A percentile compares a stretch with the other conserved stretches of the same genome.
Evolutionary conservation across 768 basidiomycete genomes (phyloP).

Genomic region (Suillus fuscotomentosus): DNA sequence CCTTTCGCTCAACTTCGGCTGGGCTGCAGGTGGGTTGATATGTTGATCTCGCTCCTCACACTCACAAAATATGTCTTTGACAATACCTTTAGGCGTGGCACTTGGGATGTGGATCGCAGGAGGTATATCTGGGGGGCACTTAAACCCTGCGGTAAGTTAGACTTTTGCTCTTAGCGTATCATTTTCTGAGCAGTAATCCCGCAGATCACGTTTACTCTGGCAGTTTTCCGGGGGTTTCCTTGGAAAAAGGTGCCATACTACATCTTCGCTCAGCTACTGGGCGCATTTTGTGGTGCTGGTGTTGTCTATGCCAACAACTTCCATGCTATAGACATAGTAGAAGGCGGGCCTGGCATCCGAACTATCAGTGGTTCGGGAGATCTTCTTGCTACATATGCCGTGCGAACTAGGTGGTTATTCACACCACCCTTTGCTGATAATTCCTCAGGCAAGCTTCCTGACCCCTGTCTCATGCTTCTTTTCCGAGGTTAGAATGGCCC

Average conservation of each 20-base stretch:
- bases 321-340: constrained; percentile 63
- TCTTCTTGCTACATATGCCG: constrained; percentile 62
- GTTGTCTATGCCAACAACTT: constrained; percentile 64
- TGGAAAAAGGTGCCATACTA: constrained; percentile 79
- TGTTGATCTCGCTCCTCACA: not conserved
- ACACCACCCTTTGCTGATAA: constrained; percentile 11
- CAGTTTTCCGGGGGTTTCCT: constrained; percentile 70
- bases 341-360: constrained; percentile 54
- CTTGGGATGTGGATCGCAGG: constrained; percentile 68
- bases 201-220: constrained; percentile 69
- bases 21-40: constrained; percentile 28
- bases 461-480: constrained; percentile 45
- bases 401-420: constrained; percentile 27
- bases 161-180: not conserved
- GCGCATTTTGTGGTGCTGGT: constrained; percentile 56
- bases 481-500: constrained; percentile 33
- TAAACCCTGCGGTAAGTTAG: constrained; percentile 63
- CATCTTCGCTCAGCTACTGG: constrained; percentile 61
- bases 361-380: constrained; percentile 55
- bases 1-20: constrained; percentile 28
- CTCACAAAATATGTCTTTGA: not conserved
- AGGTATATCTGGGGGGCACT: constrained; percentile 72
- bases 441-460: constrained; percentile 39
- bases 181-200: constrained; percentile 2
- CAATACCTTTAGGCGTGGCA: constrained; percentile 40